Evolutionary conservation across 345 rosid species (phyloP), one percentile per base, ranked within the genome.

Genomic region (Syzygium oleosum): DNA sequence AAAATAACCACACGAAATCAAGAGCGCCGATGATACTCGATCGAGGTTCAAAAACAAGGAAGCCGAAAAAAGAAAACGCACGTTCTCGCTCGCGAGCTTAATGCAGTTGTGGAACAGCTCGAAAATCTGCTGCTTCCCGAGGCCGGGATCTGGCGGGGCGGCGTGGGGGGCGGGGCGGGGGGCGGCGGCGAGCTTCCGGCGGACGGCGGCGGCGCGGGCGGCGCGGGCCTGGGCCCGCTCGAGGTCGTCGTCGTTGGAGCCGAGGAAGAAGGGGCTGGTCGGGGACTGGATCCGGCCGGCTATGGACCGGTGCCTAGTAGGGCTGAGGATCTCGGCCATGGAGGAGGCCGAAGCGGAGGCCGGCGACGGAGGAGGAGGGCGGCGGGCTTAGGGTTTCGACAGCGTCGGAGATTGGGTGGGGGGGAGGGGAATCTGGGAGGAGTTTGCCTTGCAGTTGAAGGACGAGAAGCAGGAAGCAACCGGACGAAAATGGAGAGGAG

Each of bases 11-110:
- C 55, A 89, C 31, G 15, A 63, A 63, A 65, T 46, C 84, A 61
- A 59, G n/a, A 65, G 55, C 29, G 17, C 84, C 52, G 21, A 73
- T 54, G 78, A 52, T 58, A 12, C 25, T 43, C 54, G 22, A 22
- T 49, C 56, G 25, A 13, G 73, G 59, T 23, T 46, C 46, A 43
- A 51, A 43, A 84, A 43, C 8, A 22, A 22, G 22, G 51, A 84
- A 56, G 52, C 38, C 85, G 51, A 41, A 23, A 63, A 5, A 54
- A 11, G 17, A 61, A 86, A 16, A 86, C 93, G 68, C 68, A 97
- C 99, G 89, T 97, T 97, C 93, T 96, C 99, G 87, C 98, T 95
- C 52, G 99, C 99, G 87, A 97, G 93, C 92, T 96, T 97, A 94
- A 97, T 96, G 93, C 99, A 96, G 31, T 97, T 97, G 83, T 93